Percentiles rank a stretch among this genome's conserved stretches.
Conservation (phyloP, 805 yeast species). For the Metschnikowia amazonensis region DNA sequence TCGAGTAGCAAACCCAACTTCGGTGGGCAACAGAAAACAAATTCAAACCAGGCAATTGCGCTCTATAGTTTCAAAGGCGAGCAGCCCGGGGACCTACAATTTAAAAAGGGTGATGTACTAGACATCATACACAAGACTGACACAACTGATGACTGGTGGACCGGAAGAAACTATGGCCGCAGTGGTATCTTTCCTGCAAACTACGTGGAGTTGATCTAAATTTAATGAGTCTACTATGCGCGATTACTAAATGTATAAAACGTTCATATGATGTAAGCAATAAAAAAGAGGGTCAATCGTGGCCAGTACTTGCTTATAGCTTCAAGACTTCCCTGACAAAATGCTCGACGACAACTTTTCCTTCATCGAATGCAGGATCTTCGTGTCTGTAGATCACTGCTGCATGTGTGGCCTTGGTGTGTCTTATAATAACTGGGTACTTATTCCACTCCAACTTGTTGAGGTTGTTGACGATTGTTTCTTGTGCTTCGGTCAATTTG, state of each 20-base stretch:
- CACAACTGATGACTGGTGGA: conserved; percentile 98
- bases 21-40: conserved; percentile 33
- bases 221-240: neutral
- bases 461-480: conserved; percentile 7
- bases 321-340: conserved; percentile 45
- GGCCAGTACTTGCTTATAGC: neutral
- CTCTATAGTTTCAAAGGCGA: conserved; percentile 86
- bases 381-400: conserved; percentile 70
- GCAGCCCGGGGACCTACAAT: conserved; percentile 88
- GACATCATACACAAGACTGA: conserved; percentile 81
- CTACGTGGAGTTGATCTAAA: conserved; percentile 73
- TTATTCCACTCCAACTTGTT: conserved; percentile 15
- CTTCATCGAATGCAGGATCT: conserved; percentile 56
- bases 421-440: conserved; percentile 39
- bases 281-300: neutral
- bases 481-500: conserved; percentile 9
- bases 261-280: neutral
- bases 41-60: conserved; percentile 81
- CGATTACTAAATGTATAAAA: neutral
- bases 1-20: conserved; percentile 39
- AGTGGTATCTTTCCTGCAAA: conserved; percentile 98
- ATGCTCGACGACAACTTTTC: conserved; percentile 62
- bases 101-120: conserved; percentile 91
- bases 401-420: conserved; percentile 70
- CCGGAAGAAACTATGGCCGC: conserved; percentile 77